Evolutionary conservation across 2,329 filamentous ascomycete genomes (phyloP).

Genomic region (Dactylellina haptotyla): DNA sequence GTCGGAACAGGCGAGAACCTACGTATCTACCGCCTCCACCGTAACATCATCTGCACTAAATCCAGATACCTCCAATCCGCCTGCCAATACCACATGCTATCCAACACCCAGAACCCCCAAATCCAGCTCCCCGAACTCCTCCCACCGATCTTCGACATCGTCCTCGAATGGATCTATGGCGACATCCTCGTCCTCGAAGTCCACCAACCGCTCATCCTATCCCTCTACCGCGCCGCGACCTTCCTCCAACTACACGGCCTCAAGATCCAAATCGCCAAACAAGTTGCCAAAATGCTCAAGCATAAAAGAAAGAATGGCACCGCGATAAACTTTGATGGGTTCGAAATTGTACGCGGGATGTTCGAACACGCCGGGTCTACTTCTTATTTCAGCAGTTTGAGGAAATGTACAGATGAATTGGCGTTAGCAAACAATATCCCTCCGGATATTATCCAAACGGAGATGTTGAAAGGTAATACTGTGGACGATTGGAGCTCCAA

Average conservation of each 20-base stretch:
- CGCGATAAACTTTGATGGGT: conserved; percentile 33
- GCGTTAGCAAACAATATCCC: conserved; percentile 23
- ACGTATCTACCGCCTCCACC: conserved; percentile 33
- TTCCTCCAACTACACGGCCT: conserved; percentile 25
- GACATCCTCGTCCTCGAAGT: conserved; percentile 30
- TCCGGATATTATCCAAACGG: background rate
- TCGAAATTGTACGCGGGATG: conserved; percentile 36
- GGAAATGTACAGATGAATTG: conserved; percentile 47
- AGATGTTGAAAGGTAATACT: background rate
- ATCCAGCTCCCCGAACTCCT: conserved; percentile 29
- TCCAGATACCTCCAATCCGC: conserved; percentile 25
- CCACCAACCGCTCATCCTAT: conserved; percentile 31
- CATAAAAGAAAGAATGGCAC: conserved; percentile 23
- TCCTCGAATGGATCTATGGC: conserved; percentile 44
- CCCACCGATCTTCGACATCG: conserved; percentile 44
- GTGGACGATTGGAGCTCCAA: background rate
- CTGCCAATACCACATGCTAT: background rate
- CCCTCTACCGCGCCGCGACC: conserved; percentile 33
- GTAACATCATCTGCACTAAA: conserved; percentile 38
- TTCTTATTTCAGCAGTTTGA: conserved; percentile 24
- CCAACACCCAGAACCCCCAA: background rate
- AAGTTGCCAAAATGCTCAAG: conserved; percentile 42
- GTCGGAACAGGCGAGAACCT: conserved; percentile 14
- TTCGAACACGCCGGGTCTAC: conserved; percentile 9
- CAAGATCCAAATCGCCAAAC: conserved; percentile 20